Conservation (phyloP, 202 grass and related monocot species). For the Setaria italica region DNA sequence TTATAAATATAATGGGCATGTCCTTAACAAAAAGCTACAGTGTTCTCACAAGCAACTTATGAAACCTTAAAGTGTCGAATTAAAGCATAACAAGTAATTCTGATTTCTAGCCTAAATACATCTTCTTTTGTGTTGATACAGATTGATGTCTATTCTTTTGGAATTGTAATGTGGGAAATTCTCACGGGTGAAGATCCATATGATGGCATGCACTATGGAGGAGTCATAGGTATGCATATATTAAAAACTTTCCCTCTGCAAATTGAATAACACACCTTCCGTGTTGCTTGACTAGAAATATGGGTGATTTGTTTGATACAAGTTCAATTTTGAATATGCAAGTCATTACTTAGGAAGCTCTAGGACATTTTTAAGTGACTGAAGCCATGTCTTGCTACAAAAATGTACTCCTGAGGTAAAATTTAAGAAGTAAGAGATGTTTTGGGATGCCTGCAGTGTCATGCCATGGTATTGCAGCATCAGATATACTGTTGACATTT, state of each 20-base stretch:
- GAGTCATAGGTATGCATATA: conserved; percentile 76
- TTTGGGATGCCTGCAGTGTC: too few species aligned
- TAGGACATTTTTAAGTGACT: too few species aligned
- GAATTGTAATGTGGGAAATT: conserved; percentile 97
- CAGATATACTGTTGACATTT: too few species aligned
- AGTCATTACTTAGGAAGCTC: too few species aligned
- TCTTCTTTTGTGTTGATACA: conserved; percentile 43
- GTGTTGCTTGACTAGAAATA: neutral
- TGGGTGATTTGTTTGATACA: neutral
- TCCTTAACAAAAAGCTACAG: conserved; percentile 11
- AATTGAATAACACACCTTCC: neutral
- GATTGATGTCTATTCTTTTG: conserved; percentile 93
- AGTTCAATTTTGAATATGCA: neutral
- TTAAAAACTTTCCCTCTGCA: neutral
- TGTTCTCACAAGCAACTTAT: neutral
- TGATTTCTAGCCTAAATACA: conserved; percentile 28
- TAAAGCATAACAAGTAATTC: neutral
- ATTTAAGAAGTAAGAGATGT: too few species aligned
- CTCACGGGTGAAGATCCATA: conserved; percentile 84
- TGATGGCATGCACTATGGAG: conserved; percentile 86
- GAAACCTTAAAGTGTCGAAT: conserved; percentile 11
- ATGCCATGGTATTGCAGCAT: too few species aligned
- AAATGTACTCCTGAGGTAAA: too few species aligned
- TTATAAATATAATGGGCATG: neutral
- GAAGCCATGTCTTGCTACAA: too few species aligned